Percentiles rank a stretch among this genome's conserved stretches.
These are phyloP conservation scores for Dryadomyces quercivorus DNA, from an alignment of 2,329 filamentous ascomycete genomes.

Conservation along the genomic window DNA sequence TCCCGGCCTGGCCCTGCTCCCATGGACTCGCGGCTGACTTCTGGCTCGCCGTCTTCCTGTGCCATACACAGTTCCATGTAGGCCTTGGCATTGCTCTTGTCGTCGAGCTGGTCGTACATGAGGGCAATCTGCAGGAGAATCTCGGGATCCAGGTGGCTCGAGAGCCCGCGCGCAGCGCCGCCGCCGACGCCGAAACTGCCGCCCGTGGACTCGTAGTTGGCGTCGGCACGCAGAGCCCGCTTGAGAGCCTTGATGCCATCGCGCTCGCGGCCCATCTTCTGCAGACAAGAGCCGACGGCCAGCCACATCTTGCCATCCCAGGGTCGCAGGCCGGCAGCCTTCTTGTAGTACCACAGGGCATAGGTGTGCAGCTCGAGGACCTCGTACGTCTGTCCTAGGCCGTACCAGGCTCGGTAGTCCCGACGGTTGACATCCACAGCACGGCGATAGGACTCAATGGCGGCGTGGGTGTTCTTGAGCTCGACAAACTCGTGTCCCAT, in stretches of 20 bases:
- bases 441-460: slow-evolving; percentile 90
- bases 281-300: slow-evolving; percentile 82
- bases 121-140: slow-evolving; percentile 79
- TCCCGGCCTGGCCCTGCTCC: slow-evolving; percentile 19
- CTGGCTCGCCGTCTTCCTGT: slow-evolving; percentile 64
- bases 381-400: slow-evolving; percentile 91
- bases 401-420: slow-evolving; percentile 97
- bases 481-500: slow-evolving; percentile 99
- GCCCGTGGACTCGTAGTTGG: slow-evolving; percentile 57
- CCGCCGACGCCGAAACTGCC: slow-evolving; percentile 39
- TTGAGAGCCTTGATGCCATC: slow-evolving; percentile 95
- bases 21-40: slow-evolving; percentile 33
- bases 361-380: slow-evolving; percentile 97
- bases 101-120: slow-evolving; percentile 72
- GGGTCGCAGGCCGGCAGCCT: slow-evolving; percentile 80
- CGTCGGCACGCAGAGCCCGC: slow-evolving; percentile 76
- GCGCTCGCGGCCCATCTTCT: slow-evolving; percentile 75
- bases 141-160: slow-evolving; percentile 69
- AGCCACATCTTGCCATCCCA: slow-evolving; percentile 99
- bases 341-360: slow-evolving; percentile 94
- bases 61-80: slow-evolving; percentile 96
- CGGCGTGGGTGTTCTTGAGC: slow-evolving; percentile 95
- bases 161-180: slow-evolving; percentile 27
- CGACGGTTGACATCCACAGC: slow-evolving; percentile 93
- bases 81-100: slow-evolving; percentile 67